A percentile compares a stretch with the other conserved stretches of the same genome.
These are phyloP conservation scores for Juglanconis juglandina DNA, from an alignment of 2,329 filamentous ascomycete genomes.

Conservation along the genomic window DNA sequence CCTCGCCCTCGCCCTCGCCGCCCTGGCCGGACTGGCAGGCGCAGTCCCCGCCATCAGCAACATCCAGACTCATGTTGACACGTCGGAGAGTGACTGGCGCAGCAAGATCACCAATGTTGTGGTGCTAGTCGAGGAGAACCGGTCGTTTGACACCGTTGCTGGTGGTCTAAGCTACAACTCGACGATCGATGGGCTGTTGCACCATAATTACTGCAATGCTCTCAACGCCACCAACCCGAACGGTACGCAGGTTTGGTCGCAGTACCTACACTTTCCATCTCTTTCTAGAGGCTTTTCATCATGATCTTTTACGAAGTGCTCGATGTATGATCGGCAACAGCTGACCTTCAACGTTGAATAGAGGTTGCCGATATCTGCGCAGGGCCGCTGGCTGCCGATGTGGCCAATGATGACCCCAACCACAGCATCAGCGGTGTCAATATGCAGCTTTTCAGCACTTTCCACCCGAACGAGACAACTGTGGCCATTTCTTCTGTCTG, in stretches of 20 bases:
- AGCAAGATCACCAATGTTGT: constrained; percentile 19
- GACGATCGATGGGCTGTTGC: constrained; percentile 33
- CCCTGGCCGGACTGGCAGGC: constrained; percentile 9
- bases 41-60: neutral
- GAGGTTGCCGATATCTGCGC: constrained; percentile 32
- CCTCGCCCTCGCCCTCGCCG: neutral
- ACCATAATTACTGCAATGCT: constrained; percentile 38
- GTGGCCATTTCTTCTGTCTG: constrained; percentile 14
- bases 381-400: constrained; percentile 32
- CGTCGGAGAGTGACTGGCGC: constrained; percentile 5
- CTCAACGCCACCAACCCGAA: constrained; percentile 24
- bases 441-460: constrained; percentile 30
- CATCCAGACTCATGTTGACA: constrained; percentile 1
- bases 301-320: too few relatives aligned
- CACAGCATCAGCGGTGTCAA: constrained; percentile 40
- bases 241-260: neutral
- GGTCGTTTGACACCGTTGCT: constrained; percentile 36
- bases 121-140: constrained; percentile 17
- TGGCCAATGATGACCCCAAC: constrained; percentile 40
- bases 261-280: constrained; percentile 18
- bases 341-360: neutral
- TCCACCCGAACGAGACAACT: constrained; percentile 18
- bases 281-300: neutral
- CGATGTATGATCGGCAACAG: neutral
- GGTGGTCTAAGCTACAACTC: constrained; percentile 36